Percentiles rank a stretch among this genome's conserved stretches.
These are phyloP conservation scores for Fraxinus platypoda DNA, from an alignment of 305 asterid genomes.

Conservation along the genomic window DNA sequence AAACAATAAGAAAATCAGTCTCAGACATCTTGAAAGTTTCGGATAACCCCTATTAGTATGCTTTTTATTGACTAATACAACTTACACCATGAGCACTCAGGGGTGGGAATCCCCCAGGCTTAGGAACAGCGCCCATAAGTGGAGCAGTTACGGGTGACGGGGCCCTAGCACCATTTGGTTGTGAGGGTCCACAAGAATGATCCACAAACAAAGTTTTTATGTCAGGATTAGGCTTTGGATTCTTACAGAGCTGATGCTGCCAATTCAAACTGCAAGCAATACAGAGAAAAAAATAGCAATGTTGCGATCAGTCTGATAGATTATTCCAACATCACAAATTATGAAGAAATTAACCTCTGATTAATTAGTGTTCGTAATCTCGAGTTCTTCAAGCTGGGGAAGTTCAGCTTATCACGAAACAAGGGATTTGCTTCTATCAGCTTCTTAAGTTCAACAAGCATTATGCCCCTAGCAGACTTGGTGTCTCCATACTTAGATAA, in stretches of 20 bases:
- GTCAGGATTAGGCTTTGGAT: constrained; percentile 67
- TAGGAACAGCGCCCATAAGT: constrained; percentile 50
- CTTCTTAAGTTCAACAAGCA: constrained; percentile 63
- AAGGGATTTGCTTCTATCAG: constrained; percentile 60
- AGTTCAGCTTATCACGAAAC: constrained; percentile 66
- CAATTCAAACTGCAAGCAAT: constrained; percentile 58
- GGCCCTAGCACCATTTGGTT: constrained; percentile 62
- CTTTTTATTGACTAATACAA: constrained; percentile 3
- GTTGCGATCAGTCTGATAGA: background rate
- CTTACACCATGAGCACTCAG: constrained; percentile 57
- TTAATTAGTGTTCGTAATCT: constrained; percentile 64
- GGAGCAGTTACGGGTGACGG: constrained; percentile 60
- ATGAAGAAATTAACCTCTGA: constrained; percentile 48
- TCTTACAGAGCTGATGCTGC: constrained; percentile 81
- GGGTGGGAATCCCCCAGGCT: constrained; percentile 51
- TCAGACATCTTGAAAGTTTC: background rate
- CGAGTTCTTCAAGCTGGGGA: constrained; percentile 53
- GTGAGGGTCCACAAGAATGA: constrained; percentile 58
- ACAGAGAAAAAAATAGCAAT: background rate
- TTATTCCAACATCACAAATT: background rate
- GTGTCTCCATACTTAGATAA: constrained; percentile 61
- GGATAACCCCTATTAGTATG: constrained; percentile 3
- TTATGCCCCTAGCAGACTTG: constrained; percentile 53
- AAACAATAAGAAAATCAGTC: constrained; percentile 22
- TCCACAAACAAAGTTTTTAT: constrained; percentile 68